Conservation (phyloP, 257 asterid species). For the Coffea eugenioides region DNA sequence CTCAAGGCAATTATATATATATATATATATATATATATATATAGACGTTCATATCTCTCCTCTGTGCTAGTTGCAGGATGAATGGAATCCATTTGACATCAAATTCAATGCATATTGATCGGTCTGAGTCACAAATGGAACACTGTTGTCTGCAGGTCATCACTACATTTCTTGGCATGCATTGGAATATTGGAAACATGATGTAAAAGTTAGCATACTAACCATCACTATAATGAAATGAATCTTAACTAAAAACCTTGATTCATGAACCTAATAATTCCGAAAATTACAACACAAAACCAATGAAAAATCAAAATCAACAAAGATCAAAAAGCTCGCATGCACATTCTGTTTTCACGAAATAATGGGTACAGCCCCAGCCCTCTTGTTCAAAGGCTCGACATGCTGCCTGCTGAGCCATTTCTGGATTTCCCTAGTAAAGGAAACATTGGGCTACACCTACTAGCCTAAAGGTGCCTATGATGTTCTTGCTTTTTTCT, state of each 20-base stretch:
- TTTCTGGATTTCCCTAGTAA: conserved; percentile 2
- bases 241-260: background rate
- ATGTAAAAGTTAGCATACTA: background rate
- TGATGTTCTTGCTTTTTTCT: conserved; percentile 13
- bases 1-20: too few relatives aligned
- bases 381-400: background rate
- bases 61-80: background rate
- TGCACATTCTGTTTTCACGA: background rate
- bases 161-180: background rate
- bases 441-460: conserved; percentile 17
- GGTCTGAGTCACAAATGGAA: background rate
- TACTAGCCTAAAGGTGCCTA: background rate
- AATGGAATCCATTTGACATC: background rate
- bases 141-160: background rate
- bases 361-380: conserved; percentile 5
- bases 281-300: conserved; percentile 1
- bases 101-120: background rate
- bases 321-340: background rate
- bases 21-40: too few relatives aligned
- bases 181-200: background rate
- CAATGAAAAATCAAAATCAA: conserved; percentile 20
- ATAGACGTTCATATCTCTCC: too few relatives aligned
- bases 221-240: background rate
- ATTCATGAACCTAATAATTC: conserved; percentile 14
- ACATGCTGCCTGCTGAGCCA: conserved; percentile 14